A percentile compares a stretch with the other conserved stretches of the same genome.
These are phyloP conservation scores for Suhomyces wounanorum DNA, from an alignment of 1,139 yeast genomes.

Conservation along the genomic window DNA sequence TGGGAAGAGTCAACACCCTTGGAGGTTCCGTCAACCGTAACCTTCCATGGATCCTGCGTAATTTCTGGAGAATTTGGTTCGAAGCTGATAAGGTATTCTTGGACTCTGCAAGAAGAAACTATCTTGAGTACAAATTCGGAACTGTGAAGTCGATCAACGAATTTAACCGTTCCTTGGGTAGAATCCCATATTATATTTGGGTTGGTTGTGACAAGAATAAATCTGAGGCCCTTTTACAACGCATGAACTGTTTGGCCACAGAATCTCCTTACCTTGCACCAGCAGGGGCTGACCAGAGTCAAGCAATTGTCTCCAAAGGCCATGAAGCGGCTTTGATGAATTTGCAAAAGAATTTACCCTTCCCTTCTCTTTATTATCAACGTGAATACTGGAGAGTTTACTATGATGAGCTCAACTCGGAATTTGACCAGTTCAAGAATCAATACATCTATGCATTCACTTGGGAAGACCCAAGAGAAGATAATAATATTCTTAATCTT, in stretches of 20 bases:
- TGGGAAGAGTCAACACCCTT: conserved; percentile 72
- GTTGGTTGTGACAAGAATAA: conserved; percentile 72
- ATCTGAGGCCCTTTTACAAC: conserved; percentile 59
- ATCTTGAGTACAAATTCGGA: conserved; percentile 78
- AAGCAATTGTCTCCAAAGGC: conserved; percentile 53
- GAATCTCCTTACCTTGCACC: conserved; percentile 83
- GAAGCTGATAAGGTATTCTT: conserved; percentile 80
- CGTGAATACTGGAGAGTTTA: conserved; percentile 76
- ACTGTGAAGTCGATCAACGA: conserved; percentile 73
- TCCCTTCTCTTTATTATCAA: conserved; percentile 78
- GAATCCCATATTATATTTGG: conserved; percentile 83
- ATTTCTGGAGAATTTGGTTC: conserved; percentile 87
- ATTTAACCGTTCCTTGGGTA: conserved; percentile 64
- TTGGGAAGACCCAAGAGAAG: conserved; percentile 90
- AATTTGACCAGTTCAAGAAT: conserved; percentile 69
- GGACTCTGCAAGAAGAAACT: conserved; percentile 80
- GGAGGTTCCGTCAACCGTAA: conserved; percentile 75
- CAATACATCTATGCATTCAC: conserved; percentile 86
- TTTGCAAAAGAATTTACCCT: conserved; percentile 66
- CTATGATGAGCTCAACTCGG: conserved; percentile 69
- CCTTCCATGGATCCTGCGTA: conserved; percentile 73
- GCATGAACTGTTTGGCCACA: conserved; percentile 72
- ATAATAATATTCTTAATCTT: conserved; percentile 63
- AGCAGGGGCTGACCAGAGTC: conserved; percentile 41
- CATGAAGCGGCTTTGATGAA: conserved; percentile 73